These are phyloP conservation scores for Austropuccinia psidii DNA, from an alignment of 1,284 basidiomycete species.

Conservation along the genomic window DNA sequence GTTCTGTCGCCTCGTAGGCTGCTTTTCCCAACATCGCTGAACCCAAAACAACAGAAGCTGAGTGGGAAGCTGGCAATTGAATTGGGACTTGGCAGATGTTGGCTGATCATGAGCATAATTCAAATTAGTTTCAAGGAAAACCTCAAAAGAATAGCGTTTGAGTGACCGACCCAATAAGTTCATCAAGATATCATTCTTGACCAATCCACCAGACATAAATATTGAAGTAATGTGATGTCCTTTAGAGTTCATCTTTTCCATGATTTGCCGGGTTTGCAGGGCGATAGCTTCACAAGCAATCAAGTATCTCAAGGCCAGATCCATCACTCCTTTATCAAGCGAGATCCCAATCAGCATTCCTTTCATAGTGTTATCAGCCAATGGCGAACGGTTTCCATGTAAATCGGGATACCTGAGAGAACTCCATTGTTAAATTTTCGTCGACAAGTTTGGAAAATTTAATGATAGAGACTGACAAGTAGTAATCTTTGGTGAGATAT, in stretches of 20 bases:
- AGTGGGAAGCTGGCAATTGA: slow-evolving; percentile 66
- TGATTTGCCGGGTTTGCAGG: slow-evolving; percentile 88
- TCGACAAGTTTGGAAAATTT: neutral
- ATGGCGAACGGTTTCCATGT: slow-evolving; percentile 83
- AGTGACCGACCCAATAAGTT: slow-evolving; percentile 1
- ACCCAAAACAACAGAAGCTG: slow-evolving; percentile 80
- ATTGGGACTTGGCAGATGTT: slow-evolving; percentile 76
- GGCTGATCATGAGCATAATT: slow-evolving; percentile 54
- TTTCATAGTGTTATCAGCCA: slow-evolving; percentile 86
- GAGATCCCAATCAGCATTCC: slow-evolving; percentile 82
- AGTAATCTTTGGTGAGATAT: slow-evolving; percentile 44
- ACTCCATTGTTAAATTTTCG: neutral
- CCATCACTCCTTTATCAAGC: slow-evolving; percentile 66
- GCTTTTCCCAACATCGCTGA: slow-evolving; percentile 87
- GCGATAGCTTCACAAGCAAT: slow-evolving; percentile 89
- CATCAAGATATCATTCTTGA: slow-evolving; percentile 45
- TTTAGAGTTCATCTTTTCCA: slow-evolving; percentile 77
- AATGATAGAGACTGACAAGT: slow-evolving; percentile 45
- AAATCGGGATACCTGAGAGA: slow-evolving; percentile 24
- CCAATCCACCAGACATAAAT: slow-evolving; percentile 65
- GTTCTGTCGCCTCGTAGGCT: slow-evolving; percentile 59
- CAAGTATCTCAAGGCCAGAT: slow-evolving; percentile 84
- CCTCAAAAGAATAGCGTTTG: slow-evolving; percentile 45
- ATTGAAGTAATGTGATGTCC: slow-evolving; percentile 79
- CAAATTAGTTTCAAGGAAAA: slow-evolving; percentile 48